Percentiles rank a stretch among this genome's conserved stretches.
Conservation (phyloP, 1,284 basidiomycete genomes). For the Sporisorium exsertum region DNA sequence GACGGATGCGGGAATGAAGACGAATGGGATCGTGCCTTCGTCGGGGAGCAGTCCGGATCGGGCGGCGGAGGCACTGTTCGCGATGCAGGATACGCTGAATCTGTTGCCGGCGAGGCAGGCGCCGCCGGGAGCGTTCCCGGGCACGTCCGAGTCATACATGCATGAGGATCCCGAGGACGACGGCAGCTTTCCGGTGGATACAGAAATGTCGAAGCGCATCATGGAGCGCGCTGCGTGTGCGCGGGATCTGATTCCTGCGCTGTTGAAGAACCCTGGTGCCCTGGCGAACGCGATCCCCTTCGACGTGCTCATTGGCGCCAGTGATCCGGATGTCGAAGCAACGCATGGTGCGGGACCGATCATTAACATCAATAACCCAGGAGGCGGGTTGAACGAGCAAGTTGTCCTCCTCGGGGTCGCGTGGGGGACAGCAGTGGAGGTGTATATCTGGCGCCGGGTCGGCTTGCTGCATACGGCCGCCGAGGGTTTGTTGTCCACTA, state of each 20-base stretch:
- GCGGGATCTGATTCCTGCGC: constrained; percentile 44
- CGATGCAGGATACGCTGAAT: constrained; percentile 47
- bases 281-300: constrained; percentile 47
- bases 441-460: constrained; percentile 52
- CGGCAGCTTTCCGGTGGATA: constrained; percentile 37
- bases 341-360: constrained; percentile 17
- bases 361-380: constrained; percentile 48
- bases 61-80: constrained; percentile 43
- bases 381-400: constrained; percentile 50
- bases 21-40: constrained; percentile 16
- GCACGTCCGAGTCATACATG: constrained; percentile 47
- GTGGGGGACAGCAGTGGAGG: constrained; percentile 54
- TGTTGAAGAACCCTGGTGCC: constrained; percentile 44
- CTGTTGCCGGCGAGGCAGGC: constrained; percentile 44
- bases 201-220: constrained; percentile 51
- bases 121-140: constrained; percentile 48
- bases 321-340: constrained; percentile 21
- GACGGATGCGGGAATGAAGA: constrained; percentile 37
- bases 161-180: constrained; percentile 42
- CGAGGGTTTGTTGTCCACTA: constrained; percentile 17
- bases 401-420: constrained; percentile 46
- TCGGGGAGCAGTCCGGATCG: constrained; percentile 29
- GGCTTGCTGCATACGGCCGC: constrained; percentile 35
- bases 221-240: constrained; percentile 51
- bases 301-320: constrained; percentile 40